phyloP scores from a whole-genome alignment of 75 land plant species.

The Selaginella tamariscina region DNA sequence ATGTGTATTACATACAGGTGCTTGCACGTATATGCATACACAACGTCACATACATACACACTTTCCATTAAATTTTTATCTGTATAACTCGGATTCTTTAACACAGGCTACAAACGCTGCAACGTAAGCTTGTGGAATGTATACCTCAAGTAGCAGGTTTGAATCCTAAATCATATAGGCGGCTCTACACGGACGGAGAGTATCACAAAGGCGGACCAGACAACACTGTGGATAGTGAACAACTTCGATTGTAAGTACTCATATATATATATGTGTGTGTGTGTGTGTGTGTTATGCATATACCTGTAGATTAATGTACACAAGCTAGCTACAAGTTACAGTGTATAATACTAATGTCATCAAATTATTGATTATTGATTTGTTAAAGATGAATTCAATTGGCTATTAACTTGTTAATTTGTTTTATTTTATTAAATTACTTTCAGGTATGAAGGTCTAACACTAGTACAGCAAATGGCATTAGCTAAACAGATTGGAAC shows the following conservation, averaged over 20 bases:
- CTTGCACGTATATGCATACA: too few relatives aligned
- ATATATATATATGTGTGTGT: constrained; percentile 22
- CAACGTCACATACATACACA: too few relatives aligned
- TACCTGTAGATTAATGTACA: background rate
- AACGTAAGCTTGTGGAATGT: constrained; percentile 73
- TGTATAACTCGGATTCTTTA: too few relatives aligned
- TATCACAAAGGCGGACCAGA: constrained; percentile 93
- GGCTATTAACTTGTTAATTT: background rate
- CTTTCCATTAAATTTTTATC: too few relatives aligned
- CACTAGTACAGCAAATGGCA: constrained; percentile 75
- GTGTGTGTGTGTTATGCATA: background rate
- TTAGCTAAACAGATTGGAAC: constrained; percentile 82
- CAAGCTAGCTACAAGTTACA: background rate
- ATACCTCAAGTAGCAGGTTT: constrained; percentile 85
- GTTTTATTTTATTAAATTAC: background rate
- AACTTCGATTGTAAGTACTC: constrained; percentile 76
- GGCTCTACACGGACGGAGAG: constrained; percentile 67
- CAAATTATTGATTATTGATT: background rate
- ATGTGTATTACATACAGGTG: too few relatives aligned
- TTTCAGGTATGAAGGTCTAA: constrained; percentile 75
- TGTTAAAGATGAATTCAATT: background rate
- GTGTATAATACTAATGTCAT: background rate
- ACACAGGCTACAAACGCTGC: constrained; percentile 78
- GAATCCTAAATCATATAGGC: constrained; percentile 80
- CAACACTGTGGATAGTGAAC: constrained; percentile 87